phyloP scores from a whole-genome alignment of 2,329 filamentous ascomycete genomes.

The Davidsoniella eucalypti region DNA sequence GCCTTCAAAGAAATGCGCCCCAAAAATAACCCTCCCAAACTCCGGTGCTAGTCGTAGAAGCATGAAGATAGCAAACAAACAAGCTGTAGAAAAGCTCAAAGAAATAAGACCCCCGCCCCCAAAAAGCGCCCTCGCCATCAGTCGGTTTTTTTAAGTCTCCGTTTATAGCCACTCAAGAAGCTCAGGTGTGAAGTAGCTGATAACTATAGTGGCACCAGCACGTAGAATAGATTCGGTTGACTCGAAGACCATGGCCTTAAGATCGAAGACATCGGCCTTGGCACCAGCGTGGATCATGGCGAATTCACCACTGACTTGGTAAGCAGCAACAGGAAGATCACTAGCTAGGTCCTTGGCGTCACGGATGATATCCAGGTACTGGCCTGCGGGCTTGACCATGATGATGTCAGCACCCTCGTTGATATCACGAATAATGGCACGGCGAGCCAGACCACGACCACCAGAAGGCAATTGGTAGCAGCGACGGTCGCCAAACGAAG shows the following conservation, averaged over 20 bases:
- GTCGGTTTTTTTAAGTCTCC: not conserved
- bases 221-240: slow-evolving; percentile 83
- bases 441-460: slow-evolving; percentile 75
- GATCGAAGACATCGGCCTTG: slow-evolving; percentile 89
- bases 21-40: not conserved
- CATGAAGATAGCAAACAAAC: not conserved
- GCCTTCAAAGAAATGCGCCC: not conserved
- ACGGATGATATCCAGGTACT: slow-evolving; percentile 93
- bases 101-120: not conserved
- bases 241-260: slow-evolving; percentile 90
- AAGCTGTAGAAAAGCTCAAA: not conserved
- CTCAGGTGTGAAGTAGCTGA: slow-evolving; percentile 86
- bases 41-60: slow-evolving; percentile 6
- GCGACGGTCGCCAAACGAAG: slow-evolving; percentile 83
- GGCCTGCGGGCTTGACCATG: slow-evolving; percentile 95
- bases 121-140: not conserved
- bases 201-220: slow-evolving; percentile 81
- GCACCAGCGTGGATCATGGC: slow-evolving; percentile 96
- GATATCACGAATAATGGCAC: slow-evolving; percentile 82
- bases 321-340: slow-evolving; percentile 84
- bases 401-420: slow-evolving; percentile 91
- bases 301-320: slow-evolving; percentile 93
- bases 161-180: slow-evolving; percentile 45
- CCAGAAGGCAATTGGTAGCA: slow-evolving; percentile 95
- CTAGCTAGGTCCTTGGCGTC: slow-evolving; percentile 89